Conservation (phyloP, 257 asterid species). For the Henckelia pumila region DNA sequence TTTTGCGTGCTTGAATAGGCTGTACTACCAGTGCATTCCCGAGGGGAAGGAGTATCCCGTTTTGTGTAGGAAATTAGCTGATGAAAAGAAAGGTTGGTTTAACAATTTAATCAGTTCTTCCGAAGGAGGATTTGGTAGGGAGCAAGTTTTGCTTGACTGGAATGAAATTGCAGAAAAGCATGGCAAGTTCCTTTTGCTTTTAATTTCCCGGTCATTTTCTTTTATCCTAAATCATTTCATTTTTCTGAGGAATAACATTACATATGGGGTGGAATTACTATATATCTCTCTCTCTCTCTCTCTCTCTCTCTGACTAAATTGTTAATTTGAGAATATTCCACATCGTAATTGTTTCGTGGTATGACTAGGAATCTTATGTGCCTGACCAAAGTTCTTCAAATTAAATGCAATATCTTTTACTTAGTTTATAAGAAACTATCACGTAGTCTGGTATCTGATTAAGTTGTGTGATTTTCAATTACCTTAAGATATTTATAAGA, state of each 20-base stretch:
- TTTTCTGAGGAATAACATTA: neutral
- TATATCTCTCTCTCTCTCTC: too few species aligned
- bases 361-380: neutral
- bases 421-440: neutral
- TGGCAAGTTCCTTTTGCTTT: slow-evolving; percentile 44
- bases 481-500: too few species aligned
- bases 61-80: slow-evolving; percentile 61
- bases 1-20: slow-evolving; percentile 40
- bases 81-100: slow-evolving; percentile 49
- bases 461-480: too few species aligned
- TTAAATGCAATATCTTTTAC: neutral
- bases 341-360: neutral
- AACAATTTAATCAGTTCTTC: slow-evolving; percentile 35
- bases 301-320: neutral
- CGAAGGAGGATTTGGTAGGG: slow-evolving; percentile 39
- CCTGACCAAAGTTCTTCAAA: neutral
- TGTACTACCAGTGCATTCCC: slow-evolving; percentile 79
- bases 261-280: neutral
- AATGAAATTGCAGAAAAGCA: slow-evolving; percentile 75
- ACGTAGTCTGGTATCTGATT: neutral
- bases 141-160: slow-evolving; percentile 87
- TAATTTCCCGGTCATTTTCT: slow-evolving; percentile 6
- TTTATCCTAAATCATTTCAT: neutral
- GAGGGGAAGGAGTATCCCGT: slow-evolving; percentile 93
- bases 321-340: neutral